phyloP scores from a whole-genome alignment of 495 filamentous ascomycete genomes.

The Tetracladium setigerum region DNA sequence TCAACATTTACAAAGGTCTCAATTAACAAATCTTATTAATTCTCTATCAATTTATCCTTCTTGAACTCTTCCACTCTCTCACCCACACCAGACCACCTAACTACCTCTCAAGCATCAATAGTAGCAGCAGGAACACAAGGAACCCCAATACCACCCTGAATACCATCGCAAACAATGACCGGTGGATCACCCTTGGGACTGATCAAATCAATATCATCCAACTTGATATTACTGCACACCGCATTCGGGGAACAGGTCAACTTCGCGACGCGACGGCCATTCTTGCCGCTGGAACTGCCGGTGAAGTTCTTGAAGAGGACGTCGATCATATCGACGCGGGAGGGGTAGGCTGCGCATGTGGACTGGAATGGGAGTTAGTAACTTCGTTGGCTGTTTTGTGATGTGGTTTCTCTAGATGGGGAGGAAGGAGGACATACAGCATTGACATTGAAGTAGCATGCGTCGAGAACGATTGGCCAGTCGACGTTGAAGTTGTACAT shows the following conservation, averaged over 20 bases:
- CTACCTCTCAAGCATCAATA: too few relatives aligned
- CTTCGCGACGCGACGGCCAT: constrained; percentile 40
- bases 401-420: background rate
- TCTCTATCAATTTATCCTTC: too few relatives aligned
- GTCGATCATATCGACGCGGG: constrained; percentile 46
- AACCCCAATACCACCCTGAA: constrained; percentile 41
- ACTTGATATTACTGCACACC: constrained; percentile 43
- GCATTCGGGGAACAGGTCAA: constrained; percentile 46
- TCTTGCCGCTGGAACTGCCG: constrained; percentile 43
- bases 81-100: too few relatives aligned
- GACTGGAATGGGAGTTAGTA: constrained; percentile 22
- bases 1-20: too few relatives aligned
- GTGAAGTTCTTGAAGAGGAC: constrained; percentile 47
- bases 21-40: too few relatives aligned
- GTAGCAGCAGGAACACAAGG: background rate
- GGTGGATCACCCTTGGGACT: constrained; percentile 38
- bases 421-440: constrained; percentile 1
- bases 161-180: constrained; percentile 43
- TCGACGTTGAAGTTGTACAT: constrained; percentile 49
- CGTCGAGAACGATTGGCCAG: constrained; percentile 44
- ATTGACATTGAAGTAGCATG: constrained; percentile 51
- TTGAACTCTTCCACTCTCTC: too few relatives aligned
- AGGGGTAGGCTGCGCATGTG: constrained; percentile 42
- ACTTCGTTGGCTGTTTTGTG: background rate
- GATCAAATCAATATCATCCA: constrained; percentile 42